These are phyloP conservation scores for Eucalyptus polyanthemos DNA, from an alignment of 345 rosid genomes.

Conservation along the genomic window DNA sequence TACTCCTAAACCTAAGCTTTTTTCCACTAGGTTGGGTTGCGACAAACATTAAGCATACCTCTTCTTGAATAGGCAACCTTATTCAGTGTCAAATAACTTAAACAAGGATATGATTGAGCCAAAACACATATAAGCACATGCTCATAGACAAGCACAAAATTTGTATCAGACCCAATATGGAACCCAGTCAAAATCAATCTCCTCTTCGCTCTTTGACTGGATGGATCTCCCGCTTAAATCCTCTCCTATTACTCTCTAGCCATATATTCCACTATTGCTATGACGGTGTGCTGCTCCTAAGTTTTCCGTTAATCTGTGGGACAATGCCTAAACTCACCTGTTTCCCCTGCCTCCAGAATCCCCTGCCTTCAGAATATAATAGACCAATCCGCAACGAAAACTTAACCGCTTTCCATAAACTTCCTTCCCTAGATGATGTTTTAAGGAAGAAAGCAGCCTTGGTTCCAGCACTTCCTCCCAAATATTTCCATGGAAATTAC, in stretches of 20 bases:
- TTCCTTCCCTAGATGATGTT: background rate
- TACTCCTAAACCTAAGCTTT: too few species aligned
- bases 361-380: background rate
- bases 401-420: background rate
- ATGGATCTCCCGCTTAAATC: background rate
- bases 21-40: too few species aligned
- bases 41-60: slow-evolving; percentile 3
- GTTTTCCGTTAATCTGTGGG: background rate
- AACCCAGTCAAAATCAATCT: background rate
- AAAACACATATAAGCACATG: background rate
- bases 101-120: background rate
- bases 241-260: background rate
- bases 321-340: background rate
- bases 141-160: background rate
- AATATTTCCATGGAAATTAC: background rate
- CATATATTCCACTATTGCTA: background rate
- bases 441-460: background rate
- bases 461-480: background rate
- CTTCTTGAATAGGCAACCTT: background rate
- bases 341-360: background rate
- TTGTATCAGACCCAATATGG: background rate
- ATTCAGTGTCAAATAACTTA: background rate
- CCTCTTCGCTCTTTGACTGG: background rate
- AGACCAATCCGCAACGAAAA: background rate
- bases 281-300: background rate